A percentile compares a stretch with the other conserved stretches of the same genome.
Evolutionary conservation across 2,329 filamentous ascomycete species (phyloP).

Genomic region (Pleochaeta shiraiana): DNA sequence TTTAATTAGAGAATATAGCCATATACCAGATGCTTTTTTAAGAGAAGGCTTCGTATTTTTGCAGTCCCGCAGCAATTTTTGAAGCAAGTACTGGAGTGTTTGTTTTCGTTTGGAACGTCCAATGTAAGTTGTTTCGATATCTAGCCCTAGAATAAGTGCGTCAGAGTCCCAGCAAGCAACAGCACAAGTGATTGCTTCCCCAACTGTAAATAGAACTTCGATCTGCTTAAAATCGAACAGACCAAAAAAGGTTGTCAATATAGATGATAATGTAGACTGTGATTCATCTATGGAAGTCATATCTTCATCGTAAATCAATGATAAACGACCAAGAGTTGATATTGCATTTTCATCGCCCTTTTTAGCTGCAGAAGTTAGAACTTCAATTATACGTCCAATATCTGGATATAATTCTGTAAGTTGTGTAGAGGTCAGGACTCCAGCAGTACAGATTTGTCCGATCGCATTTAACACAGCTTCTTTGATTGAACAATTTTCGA

Average conservation of each 20-base stretch:
- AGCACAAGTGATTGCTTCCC: slow-evolving; percentile 65
- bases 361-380: slow-evolving; percentile 47
- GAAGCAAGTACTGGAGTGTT: slow-evolving; percentile 24
- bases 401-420: slow-evolving; percentile 11
- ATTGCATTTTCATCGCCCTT: slow-evolving; percentile 69
- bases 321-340: slow-evolving; percentile 54
- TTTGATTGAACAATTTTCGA: slow-evolving; percentile 32
- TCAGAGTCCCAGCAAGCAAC: slow-evolving; percentile 68
- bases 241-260: slow-evolving; percentile 47
- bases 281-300: slow-evolving; percentile 18
- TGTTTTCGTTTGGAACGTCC: slow-evolving; percentile 22
- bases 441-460: slow-evolving; percentile 38
- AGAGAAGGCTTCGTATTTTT: slow-evolving; percentile 72
- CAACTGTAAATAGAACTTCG: slow-evolving; percentile 77
- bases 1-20: slow-evolving; percentile 80
- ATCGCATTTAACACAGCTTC: slow-evolving; percentile 34
- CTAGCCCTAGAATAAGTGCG: slow-evolving; percentile 49
- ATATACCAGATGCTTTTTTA: slow-evolving; percentile 82
- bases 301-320: slow-evolving; percentile 34
- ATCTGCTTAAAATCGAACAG: slow-evolving; percentile 69
- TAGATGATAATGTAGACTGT: slow-evolving; percentile 24
- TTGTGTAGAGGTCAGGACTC: slow-evolving; percentile 21
- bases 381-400: slow-evolving; percentile 27
- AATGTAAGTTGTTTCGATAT: slow-evolving; percentile 38
- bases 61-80: slow-evolving; percentile 56